Conservation (phyloP, 257 asterid genomes). For the Solanum appendiculatum region DNA sequence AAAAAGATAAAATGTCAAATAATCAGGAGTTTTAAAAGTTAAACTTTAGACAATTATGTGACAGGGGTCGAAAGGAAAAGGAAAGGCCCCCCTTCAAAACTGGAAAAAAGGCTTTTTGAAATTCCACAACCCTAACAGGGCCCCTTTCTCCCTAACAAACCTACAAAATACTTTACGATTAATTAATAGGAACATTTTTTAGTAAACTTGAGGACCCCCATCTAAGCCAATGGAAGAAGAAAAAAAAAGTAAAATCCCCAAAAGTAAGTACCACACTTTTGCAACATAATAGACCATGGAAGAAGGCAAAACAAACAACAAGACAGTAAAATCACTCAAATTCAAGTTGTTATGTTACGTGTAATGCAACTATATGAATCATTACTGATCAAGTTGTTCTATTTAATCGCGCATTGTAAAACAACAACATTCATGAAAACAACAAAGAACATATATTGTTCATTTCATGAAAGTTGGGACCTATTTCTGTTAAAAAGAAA, state of each 20-base stretch:
- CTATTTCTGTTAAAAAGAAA: not conserved
- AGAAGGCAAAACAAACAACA: not conserved
- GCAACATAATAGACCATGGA: not conserved
- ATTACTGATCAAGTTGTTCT: not conserved
- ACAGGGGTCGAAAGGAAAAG: not conserved
- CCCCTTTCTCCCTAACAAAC: not conserved
- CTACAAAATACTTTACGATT: not conserved
- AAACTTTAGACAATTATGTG: not conserved
- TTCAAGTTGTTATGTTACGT: no score
- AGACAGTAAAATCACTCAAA: not conserved
- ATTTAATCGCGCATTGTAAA: not conserved
- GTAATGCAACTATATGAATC: not conserved
- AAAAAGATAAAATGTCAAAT: not conserved
- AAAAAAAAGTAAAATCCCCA: not conserved
- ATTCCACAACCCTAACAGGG: not conserved
- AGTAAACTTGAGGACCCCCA: not conserved
- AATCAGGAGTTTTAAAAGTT: not conserved
- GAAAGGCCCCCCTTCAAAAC: not conserved
- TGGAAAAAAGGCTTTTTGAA: not conserved
- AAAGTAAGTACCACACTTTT: not conserved
- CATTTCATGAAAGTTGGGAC: not conserved
- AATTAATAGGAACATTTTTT: not conserved
- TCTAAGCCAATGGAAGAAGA: not conserved
- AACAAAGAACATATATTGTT: not conserved
- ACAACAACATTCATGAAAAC: not conserved